Percentiles rank a stretch among this genome's conserved stretches.
phyloP scores from a whole-genome alignment of 192 early-diverging fungal species.

The Coemansia sp. region DNA sequence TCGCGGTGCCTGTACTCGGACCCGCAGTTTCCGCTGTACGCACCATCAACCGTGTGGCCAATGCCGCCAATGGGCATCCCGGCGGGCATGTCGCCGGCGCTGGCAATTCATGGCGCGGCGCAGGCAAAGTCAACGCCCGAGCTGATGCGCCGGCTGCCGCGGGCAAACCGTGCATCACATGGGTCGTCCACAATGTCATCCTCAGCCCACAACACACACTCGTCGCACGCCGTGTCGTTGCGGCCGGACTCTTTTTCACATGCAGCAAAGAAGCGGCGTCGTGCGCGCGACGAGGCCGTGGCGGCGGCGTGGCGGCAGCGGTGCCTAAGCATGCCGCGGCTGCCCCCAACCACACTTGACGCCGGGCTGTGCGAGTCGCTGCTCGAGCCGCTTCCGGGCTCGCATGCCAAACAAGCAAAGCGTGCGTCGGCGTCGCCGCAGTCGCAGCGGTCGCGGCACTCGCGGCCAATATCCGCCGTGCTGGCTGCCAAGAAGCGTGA shows the following conservation, averaged over 20 bases:
- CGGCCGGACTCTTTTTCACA: constrained; percentile 32
- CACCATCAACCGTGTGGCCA: constrained; percentile 16
- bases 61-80: constrained; percentile 1
- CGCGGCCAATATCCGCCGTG: constrained; percentile 9
- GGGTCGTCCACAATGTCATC: constrained; percentile 1
- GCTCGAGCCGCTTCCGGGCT: constrained; percentile 12
- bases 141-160: constrained; percentile 27
- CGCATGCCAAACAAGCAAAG: background rate
- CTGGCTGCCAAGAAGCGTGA: background rate
- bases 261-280: background rate
- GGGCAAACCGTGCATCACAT: constrained; percentile 9
- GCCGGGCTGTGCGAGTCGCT: constrained; percentile 34
- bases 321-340: constrained; percentile 40
- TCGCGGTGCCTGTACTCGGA: constrained; percentile 32
- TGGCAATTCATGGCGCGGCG: background rate
- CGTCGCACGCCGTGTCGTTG: constrained; percentile 21
- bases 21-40: constrained; percentile 33
- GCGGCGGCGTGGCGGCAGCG: constrained; percentile 16
- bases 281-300: background rate
- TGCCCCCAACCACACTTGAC: constrained; percentile 36
- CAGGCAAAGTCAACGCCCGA: constrained; percentile 51
- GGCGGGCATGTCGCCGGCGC: background rate
- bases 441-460: constrained; percentile 1
- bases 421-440: background rate
- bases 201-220: constrained; percentile 2